A percentile compares a stretch with the other conserved stretches of the same genome.
phyloP scores from a whole-genome alignment of 192 early-diverging fungal genomes.

The Rhizophagus clarus region DNA sequence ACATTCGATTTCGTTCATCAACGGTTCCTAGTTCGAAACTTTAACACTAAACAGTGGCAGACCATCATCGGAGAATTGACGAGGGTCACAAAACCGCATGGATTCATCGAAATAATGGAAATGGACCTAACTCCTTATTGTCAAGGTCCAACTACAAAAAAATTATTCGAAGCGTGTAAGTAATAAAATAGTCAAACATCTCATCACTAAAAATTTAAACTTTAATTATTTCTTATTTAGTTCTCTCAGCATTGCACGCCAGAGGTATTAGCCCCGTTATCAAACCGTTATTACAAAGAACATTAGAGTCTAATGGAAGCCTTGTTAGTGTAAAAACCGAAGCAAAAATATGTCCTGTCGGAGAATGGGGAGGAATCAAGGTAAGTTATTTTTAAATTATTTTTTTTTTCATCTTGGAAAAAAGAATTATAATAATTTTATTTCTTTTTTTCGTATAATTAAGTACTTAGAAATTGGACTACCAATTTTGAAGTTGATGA shows the following conservation, averaged over 20 bases:
- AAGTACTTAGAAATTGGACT: background rate
- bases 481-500: background rate
- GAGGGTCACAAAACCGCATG: background rate
- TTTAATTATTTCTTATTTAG: conserved; percentile 1
- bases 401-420: background rate
- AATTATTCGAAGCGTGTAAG: background rate
- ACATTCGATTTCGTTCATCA: background rate
- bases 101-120: background rate
- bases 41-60: background rate
- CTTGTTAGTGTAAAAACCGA: background rate
- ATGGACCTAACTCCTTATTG: background rate
- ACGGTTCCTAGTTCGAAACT: background rate
- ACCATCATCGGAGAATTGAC: background rate
- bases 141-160: background rate
- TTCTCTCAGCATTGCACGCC: background rate
- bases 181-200: too few relatives aligned
- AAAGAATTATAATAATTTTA: too few relatives aligned
- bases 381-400: background rate
- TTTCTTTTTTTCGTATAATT: background rate
- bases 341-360: background rate
- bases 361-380: background rate
- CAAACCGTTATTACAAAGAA: background rate
- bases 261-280: background rate
- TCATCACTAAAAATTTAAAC: too few relatives aligned
- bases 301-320: background rate